Conservation (phyloP, 1,139 yeast species). For the Yamadazyma diddensiae region DNA sequence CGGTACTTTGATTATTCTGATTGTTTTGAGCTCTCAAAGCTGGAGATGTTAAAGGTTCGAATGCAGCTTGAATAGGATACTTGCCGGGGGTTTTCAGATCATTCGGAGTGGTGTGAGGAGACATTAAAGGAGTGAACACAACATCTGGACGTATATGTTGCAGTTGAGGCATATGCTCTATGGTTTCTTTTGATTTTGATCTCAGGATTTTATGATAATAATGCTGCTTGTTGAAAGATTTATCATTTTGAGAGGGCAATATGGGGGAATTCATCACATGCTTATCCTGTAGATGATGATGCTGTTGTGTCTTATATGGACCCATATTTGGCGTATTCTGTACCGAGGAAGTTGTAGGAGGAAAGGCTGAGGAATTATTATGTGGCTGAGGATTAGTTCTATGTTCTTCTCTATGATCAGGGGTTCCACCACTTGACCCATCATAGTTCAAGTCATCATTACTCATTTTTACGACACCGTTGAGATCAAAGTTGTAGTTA, state of each 20-base stretch:
- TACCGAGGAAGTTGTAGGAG: slow-evolving; percentile 20
- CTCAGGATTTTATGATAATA: slow-evolving; percentile 29
- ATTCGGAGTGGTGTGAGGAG: slow-evolving; percentile 71
- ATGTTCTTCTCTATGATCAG: not conserved
- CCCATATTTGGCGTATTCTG: slow-evolving; percentile 13
- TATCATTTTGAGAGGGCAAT: slow-evolving; percentile 44
- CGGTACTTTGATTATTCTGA: too few species aligned
- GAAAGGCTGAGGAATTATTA: slow-evolving; percentile 29
- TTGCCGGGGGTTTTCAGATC: slow-evolving; percentile 27
- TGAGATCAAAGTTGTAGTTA: slow-evolving; percentile 11
- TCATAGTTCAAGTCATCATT: not conserved
- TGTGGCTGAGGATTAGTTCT: not conserved
- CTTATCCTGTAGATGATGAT: slow-evolving; percentile 5
- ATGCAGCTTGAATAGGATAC: slow-evolving; percentile 24
- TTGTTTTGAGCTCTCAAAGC: slow-evolving; percentile 50
- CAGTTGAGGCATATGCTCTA: slow-evolving; percentile 17
- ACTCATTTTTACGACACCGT: slow-evolving; percentile 1
- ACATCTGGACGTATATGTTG: slow-evolving; percentile 45
- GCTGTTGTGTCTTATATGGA: slow-evolving; percentile 9
- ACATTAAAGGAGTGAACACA: slow-evolving; percentile 69
- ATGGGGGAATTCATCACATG: slow-evolving; percentile 35
- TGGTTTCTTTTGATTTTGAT: slow-evolving; percentile 17
- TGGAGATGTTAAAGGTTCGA: slow-evolving; percentile 62
- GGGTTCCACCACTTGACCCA: not conserved
- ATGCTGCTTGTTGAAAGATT: slow-evolving; percentile 44